A percentile compares a stretch with the other conserved stretches of the same genome.
These are phyloP conservation scores for Fraxinus xanthoxyloides DNA, from an alignment of 305 asterid genomes.

Conservation along the genomic window DNA sequence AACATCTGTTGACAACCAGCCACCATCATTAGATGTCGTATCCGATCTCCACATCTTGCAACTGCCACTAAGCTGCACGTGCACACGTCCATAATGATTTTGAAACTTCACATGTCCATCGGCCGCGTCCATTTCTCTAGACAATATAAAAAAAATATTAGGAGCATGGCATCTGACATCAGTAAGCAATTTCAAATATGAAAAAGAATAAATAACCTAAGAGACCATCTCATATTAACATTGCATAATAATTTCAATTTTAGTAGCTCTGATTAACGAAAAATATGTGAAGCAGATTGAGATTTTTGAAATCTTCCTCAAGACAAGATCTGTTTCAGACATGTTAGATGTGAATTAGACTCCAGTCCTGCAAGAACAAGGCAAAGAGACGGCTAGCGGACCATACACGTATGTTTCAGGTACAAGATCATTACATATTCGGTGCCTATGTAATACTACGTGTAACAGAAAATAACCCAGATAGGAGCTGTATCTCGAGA, in stretches of 20 bases:
- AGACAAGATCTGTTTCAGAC: constrained; percentile 7
- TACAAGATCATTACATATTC: background rate
- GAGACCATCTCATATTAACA: constrained; percentile 14
- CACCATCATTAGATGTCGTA: constrained; percentile 80
- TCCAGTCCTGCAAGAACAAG: constrained; percentile 9
- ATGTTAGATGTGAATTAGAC: constrained; percentile 3
- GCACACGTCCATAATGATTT: constrained; percentile 80
- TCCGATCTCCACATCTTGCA: constrained; percentile 96
- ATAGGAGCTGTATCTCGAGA: constrained; percentile 15
- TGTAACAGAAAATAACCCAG: constrained; percentile 14
- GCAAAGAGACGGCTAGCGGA: background rate
- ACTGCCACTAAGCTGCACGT: constrained; percentile 86
- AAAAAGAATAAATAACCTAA: constrained; percentile 28
- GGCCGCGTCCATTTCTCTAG: constrained; percentile 91
- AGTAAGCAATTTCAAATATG: constrained; percentile 22
- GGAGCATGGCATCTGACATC: constrained; percentile 37
- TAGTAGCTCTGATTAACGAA: constrained; percentile 5
- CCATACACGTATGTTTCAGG: background rate
- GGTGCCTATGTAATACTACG: constrained; percentile 7
- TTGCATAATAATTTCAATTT: constrained; percentile 9
- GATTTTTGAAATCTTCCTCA: constrained; percentile 5
- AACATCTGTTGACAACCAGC: constrained; percentile 96
- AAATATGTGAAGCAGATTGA: background rate
- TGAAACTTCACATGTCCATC: constrained; percentile 79
- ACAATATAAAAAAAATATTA: constrained; percentile 35